Conservation (phyloP, 2,329 filamentous ascomycete genomes). For the Aspergillus sp. region DNA sequence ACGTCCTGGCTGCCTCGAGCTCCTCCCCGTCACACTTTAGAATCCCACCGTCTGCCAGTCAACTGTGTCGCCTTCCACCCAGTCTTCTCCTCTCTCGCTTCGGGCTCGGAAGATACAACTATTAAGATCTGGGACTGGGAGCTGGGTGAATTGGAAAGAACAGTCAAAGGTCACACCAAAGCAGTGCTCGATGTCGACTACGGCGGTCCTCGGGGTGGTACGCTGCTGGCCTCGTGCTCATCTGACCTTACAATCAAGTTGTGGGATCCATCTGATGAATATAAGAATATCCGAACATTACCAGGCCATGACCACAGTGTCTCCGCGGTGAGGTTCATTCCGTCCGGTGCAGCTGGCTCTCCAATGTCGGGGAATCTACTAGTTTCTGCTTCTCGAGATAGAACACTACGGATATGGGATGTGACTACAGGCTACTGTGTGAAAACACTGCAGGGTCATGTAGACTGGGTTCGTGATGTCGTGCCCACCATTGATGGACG, state of each 20-base stretch:
- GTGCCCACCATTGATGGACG: constrained; percentile 76
- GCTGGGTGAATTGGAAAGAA: constrained; percentile 81
- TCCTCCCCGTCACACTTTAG: constrained; percentile 73
- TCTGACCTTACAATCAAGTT: constrained; percentile 91
- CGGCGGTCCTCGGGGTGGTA: constrained; percentile 75
- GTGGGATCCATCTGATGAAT: constrained; percentile 88
- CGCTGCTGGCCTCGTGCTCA: constrained; percentile 76
- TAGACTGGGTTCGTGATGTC: constrained; percentile 88
- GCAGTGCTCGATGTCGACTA: constrained; percentile 85
- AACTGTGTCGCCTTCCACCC: constrained; percentile 91
- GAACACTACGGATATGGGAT: constrained; percentile 84
- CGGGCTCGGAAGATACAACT: constrained; percentile 84
- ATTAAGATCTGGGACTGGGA: constrained; percentile 99
- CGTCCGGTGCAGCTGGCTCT: constrained; percentile 71
- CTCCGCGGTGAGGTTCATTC: constrained; percentile 82
- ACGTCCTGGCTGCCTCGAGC: constrained; percentile 79
- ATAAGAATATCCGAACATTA: constrained; percentile 90
- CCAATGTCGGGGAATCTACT: constrained; percentile 79
- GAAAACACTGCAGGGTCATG: constrained; percentile 80
- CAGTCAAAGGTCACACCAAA: constrained; percentile 87
- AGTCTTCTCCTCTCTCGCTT: constrained; percentile 82
- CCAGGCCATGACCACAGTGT: constrained; percentile 91
- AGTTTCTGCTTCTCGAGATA: constrained; percentile 80
- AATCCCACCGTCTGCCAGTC: constrained; percentile 76
- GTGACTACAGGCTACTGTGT: constrained; percentile 89